Evolutionary conservation across 768 basidiomycete genomes (phyloP).

Genomic region (Rubroboletus pulcherrimus): DNA sequence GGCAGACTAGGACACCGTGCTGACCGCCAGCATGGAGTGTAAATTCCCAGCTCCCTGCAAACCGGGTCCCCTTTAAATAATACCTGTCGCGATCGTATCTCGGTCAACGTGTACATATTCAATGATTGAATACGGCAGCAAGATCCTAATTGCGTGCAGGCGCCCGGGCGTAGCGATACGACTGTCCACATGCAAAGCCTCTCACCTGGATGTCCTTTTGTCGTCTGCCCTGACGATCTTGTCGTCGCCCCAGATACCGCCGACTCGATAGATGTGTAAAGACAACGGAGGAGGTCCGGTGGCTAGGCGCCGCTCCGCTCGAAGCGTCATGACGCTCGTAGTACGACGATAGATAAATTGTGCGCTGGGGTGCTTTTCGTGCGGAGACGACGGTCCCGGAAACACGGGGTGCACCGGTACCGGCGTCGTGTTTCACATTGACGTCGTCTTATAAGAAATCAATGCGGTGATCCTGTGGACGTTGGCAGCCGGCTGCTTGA

Average conservation of each 20-base stretch:
- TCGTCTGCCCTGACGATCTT: constrained; percentile 29
- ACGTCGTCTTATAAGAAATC: neutral
- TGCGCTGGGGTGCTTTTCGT: neutral
- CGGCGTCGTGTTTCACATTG: constrained; percentile 1
- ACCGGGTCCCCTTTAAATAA: constrained; percentile 20
- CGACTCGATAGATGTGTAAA: constrained; percentile 29
- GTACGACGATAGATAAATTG: neutral
- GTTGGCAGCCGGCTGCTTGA: neutral
- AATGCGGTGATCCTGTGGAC: neutral
- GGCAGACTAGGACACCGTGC: constrained; percentile 20
- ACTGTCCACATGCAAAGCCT: neutral
- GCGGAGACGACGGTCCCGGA: neutral
- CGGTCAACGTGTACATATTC: neutral
- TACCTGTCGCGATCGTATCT: constrained; percentile 22
- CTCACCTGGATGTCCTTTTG: constrained; percentile 23
- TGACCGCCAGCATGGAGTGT: constrained; percentile 17
- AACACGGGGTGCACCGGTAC: neutral
- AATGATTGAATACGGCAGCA: neutral
- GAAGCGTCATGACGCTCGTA: neutral
- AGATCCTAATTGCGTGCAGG: neutral
- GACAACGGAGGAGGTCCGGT: constrained; percentile 8
- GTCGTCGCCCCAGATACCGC: constrained; percentile 28
- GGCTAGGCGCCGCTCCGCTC: neutral
- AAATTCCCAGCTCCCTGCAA: constrained; percentile 20
- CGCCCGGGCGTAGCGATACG: neutral